Conservation (phyloP, 2,329 filamentous ascomycete genomes). For the Pseudogymnoascus sp. region DNA sequence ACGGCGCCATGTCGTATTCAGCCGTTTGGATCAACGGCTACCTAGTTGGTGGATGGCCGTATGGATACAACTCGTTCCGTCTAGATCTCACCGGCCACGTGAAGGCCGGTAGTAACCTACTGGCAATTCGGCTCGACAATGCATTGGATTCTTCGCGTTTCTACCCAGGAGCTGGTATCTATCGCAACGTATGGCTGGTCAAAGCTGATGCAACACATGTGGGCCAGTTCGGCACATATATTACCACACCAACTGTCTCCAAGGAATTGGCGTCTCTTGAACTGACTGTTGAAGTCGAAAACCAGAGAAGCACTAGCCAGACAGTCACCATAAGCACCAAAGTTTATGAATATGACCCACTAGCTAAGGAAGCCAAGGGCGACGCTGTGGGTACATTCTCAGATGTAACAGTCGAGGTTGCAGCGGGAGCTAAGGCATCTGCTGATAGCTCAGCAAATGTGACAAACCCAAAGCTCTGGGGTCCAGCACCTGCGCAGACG, state of each 20-base stretch:
- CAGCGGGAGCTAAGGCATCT: constrained; percentile 26
- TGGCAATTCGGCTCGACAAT: constrained; percentile 46
- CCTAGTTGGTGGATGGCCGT: constrained; percentile 15
- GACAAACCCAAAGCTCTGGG: constrained; percentile 37
- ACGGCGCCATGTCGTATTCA: constrained; percentile 15
- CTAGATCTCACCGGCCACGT: constrained; percentile 40
- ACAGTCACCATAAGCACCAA: constrained; percentile 34
- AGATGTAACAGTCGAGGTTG: constrained; percentile 23
- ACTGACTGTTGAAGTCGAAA: constrained; percentile 39
- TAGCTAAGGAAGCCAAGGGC: constrained; percentile 22
- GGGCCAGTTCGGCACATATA: constrained; percentile 40
- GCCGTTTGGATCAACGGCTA: constrained; percentile 15
- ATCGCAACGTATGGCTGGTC: constrained; percentile 46
- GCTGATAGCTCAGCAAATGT: constrained; percentile 27
- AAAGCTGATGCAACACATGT: constrained; percentile 40
- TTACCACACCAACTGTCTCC: constrained; percentile 40
- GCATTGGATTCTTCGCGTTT: constrained; percentile 40
- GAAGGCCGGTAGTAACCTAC: constrained; percentile 31
- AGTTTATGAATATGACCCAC: constrained; percentile 32
- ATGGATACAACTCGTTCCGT: constrained; percentile 35
- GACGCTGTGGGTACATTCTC: constrained; percentile 32
- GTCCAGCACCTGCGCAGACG: constrained; percentile 36
- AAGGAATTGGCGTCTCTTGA: constrained; percentile 36
- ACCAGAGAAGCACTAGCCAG: too few species aligned
- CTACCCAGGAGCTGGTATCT: constrained; percentile 48